Conservation (phyloP, 208 protist species). For the Angomonas ambiguus region DNA sequence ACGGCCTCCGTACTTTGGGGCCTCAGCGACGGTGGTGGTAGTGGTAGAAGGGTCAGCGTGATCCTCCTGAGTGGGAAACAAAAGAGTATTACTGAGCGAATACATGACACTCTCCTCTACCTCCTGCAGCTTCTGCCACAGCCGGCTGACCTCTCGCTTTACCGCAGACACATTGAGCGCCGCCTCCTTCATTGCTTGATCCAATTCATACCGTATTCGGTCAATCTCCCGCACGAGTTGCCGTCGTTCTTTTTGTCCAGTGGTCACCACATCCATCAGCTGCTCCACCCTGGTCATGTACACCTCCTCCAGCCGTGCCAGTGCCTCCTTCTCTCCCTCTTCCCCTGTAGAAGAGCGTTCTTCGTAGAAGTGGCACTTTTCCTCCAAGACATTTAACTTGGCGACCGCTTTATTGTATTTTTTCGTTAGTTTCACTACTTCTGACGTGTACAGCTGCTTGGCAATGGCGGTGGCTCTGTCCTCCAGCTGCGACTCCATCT, state of each 20-base stretch:
- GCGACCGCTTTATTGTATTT: background rate
- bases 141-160: constrained; percentile 31
- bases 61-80: background rate
- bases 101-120: constrained; percentile 35
- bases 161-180: constrained; percentile 7
- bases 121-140: constrained; percentile 48
- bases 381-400: background rate
- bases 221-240: constrained; percentile 48
- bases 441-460: background rate
- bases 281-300: constrained; percentile 10
- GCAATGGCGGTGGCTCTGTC: background rate
- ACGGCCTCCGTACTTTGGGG: background rate
- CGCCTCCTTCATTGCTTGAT: constrained; percentile 28
- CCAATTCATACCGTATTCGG: constrained; percentile 46
- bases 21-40: background rate
- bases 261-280: constrained; percentile 27
- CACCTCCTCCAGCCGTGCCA: background rate
- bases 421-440: background rate
- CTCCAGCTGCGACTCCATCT: background rate
- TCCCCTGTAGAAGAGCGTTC: background rate
- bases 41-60: no score
- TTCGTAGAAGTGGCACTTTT: background rate
- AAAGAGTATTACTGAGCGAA: constrained; percentile 18
- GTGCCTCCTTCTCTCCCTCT: background rate
- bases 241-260: constrained; percentile 34